These are phyloP conservation scores for Prunus davidiana DNA, from an alignment of 306 rosid species.

Conservation along the genomic window DNA sequence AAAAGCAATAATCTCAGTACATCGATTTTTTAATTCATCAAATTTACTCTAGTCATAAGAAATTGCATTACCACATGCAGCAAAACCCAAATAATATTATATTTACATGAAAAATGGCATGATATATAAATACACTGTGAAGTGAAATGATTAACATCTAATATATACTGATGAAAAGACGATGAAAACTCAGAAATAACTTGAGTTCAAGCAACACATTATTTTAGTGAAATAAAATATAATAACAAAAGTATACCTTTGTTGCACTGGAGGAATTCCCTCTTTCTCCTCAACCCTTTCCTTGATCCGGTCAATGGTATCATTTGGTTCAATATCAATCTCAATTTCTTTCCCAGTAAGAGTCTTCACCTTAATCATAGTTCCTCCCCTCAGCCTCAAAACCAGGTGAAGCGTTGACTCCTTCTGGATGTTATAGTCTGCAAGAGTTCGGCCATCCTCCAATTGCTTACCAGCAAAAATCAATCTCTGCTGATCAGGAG, in stretches of 20 bases:
- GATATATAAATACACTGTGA: not conserved
- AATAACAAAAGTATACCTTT: slow-evolving; percentile 45
- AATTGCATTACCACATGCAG: not conserved
- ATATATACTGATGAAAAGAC: not conserved
- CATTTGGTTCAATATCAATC: slow-evolving; percentile 93
- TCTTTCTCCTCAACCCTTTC: slow-evolving; percentile 98
- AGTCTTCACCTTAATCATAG: slow-evolving; percentile 98
- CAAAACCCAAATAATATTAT: not conserved
- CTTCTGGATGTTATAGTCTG: slow-evolving; percentile 94
- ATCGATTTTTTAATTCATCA: not conserved
- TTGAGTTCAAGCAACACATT: not conserved
- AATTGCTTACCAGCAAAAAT: slow-evolving; percentile 98
- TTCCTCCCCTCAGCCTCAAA: slow-evolving; percentile 96
- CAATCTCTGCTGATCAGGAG: slow-evolving; percentile 95
- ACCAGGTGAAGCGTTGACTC: slow-evolving; percentile 96
- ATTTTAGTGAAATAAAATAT: not conserved
- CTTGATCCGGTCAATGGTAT: slow-evolving; percentile 90
- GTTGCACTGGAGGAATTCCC: slow-evolving; percentile 99
- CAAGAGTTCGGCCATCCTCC: slow-evolving; percentile 96
- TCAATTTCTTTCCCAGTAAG: slow-evolving; percentile 98
- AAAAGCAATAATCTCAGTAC: not conserved
- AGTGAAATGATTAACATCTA: not conserved
- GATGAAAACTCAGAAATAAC: not conserved
- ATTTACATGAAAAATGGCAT: not conserved
- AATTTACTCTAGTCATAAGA: not conserved